Evolutionary conservation across 225 moss, liverwort and hornwort species (phyloP), one percentile per base, ranked within the genome.

Genomic region (Sphagnum tenellum): DNA sequence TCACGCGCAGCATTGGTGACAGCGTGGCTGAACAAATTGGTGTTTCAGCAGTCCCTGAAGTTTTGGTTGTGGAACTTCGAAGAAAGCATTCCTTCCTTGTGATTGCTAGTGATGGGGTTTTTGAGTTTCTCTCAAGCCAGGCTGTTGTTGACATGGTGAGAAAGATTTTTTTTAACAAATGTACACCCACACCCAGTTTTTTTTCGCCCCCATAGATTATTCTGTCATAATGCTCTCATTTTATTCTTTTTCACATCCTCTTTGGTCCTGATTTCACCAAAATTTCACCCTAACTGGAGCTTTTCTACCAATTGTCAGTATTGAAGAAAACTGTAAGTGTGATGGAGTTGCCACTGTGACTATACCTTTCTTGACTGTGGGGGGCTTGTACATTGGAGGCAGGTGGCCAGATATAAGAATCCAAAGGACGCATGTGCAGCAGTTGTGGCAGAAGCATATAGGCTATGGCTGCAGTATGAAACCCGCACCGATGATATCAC

Each of bases 401-500:
- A 84, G 84, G 84, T 93, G 71, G 87, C 81, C 12, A 70, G 81
- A 13, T 77, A 93, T 61, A 81, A 88, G 67, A 90, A 98, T 69
- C 98, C 98, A 9, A 90, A 90, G 71, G 93, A 93, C 29, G 98
- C 98, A 48, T 98, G 98, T 73, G 75, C 90, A 12, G 92, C 93
- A 6, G 81, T 98, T 56, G 86, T 90, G 69, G 93, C 89, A 58
- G 98, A 98, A 73, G 85, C 98, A 0, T 89, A 98, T 59, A 90
- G 98, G 9, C 86, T 98, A 47, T 98, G 98, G 98, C 74, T 98
- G 67, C 90, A 93, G 67, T 93, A 88, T 58, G 98, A 98, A 70
- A 88, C 98, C 9, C 90, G 98, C 46, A 89, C 98, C 46, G 98
- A 98, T 69, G 98, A 98, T 63, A 98, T 98, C 50, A 90, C 98